phyloP scores from a whole-genome alignment of 2,329 filamentous ascomycete genomes.

The Pseudogymnoascus sp. region DNA sequence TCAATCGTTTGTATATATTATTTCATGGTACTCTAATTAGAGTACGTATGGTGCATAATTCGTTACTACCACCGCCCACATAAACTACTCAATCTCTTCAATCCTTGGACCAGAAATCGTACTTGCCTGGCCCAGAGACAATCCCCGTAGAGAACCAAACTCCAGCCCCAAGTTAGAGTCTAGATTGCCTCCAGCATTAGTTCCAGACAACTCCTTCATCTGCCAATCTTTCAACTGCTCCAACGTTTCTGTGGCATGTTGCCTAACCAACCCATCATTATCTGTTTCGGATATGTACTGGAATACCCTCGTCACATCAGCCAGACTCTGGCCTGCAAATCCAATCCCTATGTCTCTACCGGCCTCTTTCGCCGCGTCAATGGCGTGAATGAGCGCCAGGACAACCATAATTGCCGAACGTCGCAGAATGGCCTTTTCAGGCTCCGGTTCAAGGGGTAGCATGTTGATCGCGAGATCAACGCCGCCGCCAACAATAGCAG shows the following conservation, averaged over 20 bases:
- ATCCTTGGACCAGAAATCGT: conserved; percentile 34
- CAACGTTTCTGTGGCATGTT: conserved; percentile 59
- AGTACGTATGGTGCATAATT: neutral
- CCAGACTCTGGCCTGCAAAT: conserved; percentile 46
- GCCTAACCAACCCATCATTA: conserved; percentile 58
- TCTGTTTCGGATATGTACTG: conserved; percentile 59
- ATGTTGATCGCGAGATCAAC: conserved; percentile 58
- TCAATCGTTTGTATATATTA: neutral
- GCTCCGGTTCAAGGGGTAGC: conserved; percentile 52
- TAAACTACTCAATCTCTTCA: conserved; percentile 52
- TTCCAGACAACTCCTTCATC: conserved; percentile 42
- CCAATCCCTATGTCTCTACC: conserved; percentile 44
- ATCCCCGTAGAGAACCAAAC: conserved; percentile 35
- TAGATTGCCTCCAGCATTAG: conserved; percentile 19
- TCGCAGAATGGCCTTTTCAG: conserved; percentile 56
- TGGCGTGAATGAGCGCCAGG: conserved; percentile 51
- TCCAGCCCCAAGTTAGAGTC: conserved; percentile 23
- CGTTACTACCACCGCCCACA: neutral
- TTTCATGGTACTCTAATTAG: neutral
- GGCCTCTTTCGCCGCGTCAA: conserved; percentile 46
- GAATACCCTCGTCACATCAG: conserved; percentile 55
- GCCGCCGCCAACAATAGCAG: conserved; percentile 44
- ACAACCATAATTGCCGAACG: conserved; percentile 59
- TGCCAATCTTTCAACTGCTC: conserved; percentile 59
- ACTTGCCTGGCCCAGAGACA: conserved; percentile 33